These are phyloP conservation scores for Metschnikowia lachancei DNA, from an alignment of 805 yeast species.

Conservation along the genomic window DNA sequence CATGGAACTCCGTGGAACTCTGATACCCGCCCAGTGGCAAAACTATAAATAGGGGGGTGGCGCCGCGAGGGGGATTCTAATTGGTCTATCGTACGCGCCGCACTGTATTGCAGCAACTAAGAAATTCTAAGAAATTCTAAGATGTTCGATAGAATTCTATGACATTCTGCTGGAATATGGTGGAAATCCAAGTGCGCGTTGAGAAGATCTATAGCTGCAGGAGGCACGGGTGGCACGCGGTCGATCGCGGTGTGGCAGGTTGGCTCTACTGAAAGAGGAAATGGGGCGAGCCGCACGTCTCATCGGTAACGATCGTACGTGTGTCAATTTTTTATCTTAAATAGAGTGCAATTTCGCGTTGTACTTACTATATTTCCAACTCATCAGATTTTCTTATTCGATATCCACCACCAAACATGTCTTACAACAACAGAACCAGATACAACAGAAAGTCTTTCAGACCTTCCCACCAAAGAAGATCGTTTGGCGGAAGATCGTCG, in stretches of 20 bases:
- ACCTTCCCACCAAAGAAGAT: conserved; percentile 15
- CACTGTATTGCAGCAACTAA: conserved; percentile 1
- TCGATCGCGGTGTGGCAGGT: background rate
- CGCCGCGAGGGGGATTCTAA: background rate
- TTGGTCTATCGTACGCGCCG: conserved; percentile 3
- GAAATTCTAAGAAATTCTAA: background rate
- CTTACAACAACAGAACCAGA: conserved; percentile 21
- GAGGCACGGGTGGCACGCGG: conserved; percentile 5
- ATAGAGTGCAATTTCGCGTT: conserved; percentile 6
- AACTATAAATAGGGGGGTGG: conserved; percentile 4
- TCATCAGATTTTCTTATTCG: background rate
- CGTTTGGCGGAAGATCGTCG: conserved; percentile 2
- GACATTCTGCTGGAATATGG: conserved; percentile 2
- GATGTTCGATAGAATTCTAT: conserved; percentile 2
- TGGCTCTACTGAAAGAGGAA: conserved; percentile 5
- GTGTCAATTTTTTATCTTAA: conserved; percentile 8
- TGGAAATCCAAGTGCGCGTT: conserved; percentile 8
- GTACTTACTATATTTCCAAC: background rate
- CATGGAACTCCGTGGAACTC: conserved; percentile 2
- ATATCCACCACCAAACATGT: conserved; percentile 8
- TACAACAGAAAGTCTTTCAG: conserved; percentile 26
- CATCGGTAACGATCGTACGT: conserved; percentile 15
- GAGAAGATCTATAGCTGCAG: conserved; percentile 1
- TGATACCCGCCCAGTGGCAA: background rate
- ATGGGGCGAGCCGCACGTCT: conserved; percentile 19